These are phyloP conservation scores for Aeminium ludgeri DNA, from an alignment of 495 filamentous ascomycete genomes.

Conservation along the genomic window DNA sequence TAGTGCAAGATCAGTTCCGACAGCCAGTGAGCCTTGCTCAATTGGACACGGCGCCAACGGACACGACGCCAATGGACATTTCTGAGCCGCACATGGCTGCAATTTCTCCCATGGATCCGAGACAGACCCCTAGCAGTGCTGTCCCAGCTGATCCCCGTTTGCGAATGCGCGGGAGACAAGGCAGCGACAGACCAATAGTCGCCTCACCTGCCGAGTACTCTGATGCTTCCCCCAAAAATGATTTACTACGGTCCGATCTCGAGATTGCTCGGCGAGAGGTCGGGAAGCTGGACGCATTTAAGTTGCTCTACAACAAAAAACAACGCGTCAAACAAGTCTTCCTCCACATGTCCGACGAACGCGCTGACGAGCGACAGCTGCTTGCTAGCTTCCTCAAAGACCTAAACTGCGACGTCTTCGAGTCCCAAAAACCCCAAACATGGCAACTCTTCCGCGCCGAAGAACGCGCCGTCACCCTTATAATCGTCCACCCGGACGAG, in stretches of 20 bases:
- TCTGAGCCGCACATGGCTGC: no score
- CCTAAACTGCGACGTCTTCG: slow-evolving; percentile 8
- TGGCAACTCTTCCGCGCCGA: slow-evolving; percentile 9
- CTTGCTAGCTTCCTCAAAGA: slow-evolving; percentile 8
- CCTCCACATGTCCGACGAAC: slow-evolving; percentile 1
- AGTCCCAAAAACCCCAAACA: slow-evolving; percentile 1
- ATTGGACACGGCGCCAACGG: no score
- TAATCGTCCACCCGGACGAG: slow-evolving; percentile 8
- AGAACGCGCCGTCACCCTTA: background rate
- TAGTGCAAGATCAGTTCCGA: no score
- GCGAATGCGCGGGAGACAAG: no score
- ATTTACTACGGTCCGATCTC: background rate
- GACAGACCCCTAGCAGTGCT: no score
- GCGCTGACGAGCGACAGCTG: slow-evolving; percentile 4
- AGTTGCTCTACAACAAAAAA: background rate
- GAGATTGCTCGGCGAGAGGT: background rate
- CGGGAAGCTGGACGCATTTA: background rate
- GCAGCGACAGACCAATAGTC: no score
- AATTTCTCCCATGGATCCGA: no score
- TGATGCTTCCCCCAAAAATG: background rate
- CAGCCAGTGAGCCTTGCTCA: no score
- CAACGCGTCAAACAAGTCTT: slow-evolving; percentile 3
- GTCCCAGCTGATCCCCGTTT: no score
- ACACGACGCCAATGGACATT: no score
- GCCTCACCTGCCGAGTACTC: background rate